Conservation (phyloP, 2,329 filamentous ascomycete species). For the Fusarium zealandicum region DNA sequence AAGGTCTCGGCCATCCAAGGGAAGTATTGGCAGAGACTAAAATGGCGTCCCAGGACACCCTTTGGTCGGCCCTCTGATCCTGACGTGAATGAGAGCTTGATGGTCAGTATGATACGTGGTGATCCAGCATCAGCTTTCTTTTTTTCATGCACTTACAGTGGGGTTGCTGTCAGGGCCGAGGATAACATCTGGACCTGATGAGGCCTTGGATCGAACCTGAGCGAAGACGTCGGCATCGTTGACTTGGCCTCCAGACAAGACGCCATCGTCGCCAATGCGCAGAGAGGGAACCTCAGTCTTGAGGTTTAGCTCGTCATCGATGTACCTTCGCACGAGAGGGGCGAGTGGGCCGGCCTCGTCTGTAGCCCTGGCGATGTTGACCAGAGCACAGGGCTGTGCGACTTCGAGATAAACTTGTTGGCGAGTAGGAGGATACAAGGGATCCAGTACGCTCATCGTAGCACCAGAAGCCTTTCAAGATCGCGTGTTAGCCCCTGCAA, state of each 20-base stretch:
- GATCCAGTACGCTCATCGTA: slow-evolving; percentile 27
- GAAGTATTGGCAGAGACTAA: slow-evolving; percentile 84
- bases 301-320: slow-evolving; percentile 74
- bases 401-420: slow-evolving; percentile 76
- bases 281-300: slow-evolving; percentile 79
- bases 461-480: slow-evolving; percentile 47
- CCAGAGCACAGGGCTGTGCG: slow-evolving; percentile 46
- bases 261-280: slow-evolving; percentile 73
- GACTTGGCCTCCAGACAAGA: slow-evolving; percentile 70
- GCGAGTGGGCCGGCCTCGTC: slow-evolving; percentile 63
- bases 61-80: slow-evolving; percentile 83
- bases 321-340: slow-evolving; percentile 63
- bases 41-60: slow-evolving; percentile 88
- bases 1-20: slow-evolving; percentile 93
- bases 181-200: slow-evolving; percentile 48
- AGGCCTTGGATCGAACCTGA: slow-evolving; percentile 56
- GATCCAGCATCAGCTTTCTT: too few relatives aligned
- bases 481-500: background rate
- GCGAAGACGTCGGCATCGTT: slow-evolving; percentile 74
- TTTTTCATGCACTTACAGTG: slow-evolving; percentile 58
- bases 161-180: slow-evolving; percentile 62
- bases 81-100: slow-evolving; percentile 54
- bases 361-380: slow-evolving; percentile 76
- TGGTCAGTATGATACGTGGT: too few relatives aligned
- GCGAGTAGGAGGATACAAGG: slow-evolving; percentile 41